Base-by-base conservation (phyloP, 805 yeast genomes). In the Candida yuanshanica region DNA sequence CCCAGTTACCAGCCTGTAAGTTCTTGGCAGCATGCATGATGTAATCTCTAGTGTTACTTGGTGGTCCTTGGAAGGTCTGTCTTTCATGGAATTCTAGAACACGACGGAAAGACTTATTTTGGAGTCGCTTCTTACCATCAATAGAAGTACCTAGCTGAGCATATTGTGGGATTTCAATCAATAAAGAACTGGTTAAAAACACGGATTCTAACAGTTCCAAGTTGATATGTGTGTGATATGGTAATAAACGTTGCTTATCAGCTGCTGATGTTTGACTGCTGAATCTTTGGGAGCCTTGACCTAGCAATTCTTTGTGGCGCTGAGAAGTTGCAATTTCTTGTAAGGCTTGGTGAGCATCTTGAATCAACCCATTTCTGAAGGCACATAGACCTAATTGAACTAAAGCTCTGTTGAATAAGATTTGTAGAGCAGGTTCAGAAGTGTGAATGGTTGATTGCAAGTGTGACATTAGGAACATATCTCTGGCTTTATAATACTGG, bases 181-280 rank as follows among this genome's bases (percentile, higher is more conserved):
- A 75, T 65, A 93, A 70, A 23, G 95, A 86, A 44, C 87, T 74
- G 11, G 98, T 93, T 72, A 89, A 77, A 74, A 83, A 91, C 36
- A 87, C 95, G 61, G 95, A 84, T 68, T 93, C 99, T 51, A 93
- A 75, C 57, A 93, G 78, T 71, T 95, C 98, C 55, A 91, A 72
- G 67, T 93, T 93, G 64, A 93, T 91, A 68, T 93, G 99, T 85
- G 88, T 89, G 69, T 93, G 99, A 83, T 84, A 93, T 44, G 99
- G 99, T 61, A 93, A 73, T 62, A 89, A 76, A 61, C 90, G 81
- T 66, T 82, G 91, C 56, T 73, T 78, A 58, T 84, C 95, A 46
- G 74, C 76, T 35, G 72, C 65, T 20, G 79, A 61, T 14, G 72
- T 69, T 47, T 60, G 63, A 55, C 74, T 77, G 41, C 75, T 70